Evolutionary conservation across 768 basidiomycete species (phyloP).

Genomic region (Calocera cornea): DNA sequence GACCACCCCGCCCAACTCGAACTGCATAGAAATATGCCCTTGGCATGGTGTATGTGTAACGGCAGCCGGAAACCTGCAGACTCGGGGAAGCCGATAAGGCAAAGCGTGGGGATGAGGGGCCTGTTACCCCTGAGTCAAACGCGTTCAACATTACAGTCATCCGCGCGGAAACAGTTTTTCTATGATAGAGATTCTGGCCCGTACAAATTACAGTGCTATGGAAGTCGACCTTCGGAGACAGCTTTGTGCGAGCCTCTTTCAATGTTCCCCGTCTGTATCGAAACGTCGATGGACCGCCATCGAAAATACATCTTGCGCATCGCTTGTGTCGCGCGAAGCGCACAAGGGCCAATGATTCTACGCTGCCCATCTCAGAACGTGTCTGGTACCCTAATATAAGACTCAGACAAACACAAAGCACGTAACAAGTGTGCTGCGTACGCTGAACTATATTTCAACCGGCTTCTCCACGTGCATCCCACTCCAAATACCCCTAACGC

Average conservation of each 20-base stretch:
- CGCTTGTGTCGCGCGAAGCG: no score
- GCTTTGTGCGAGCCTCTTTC: no score
- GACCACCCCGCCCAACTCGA: conserved; percentile 41
- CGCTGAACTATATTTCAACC: conserved; percentile 30
- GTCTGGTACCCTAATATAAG: no score
- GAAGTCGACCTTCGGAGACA: no score
- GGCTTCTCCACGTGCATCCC: conserved; percentile 70
- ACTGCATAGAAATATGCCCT: conserved; percentile 47
- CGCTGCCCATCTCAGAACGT: no score
- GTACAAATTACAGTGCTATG: neutral
- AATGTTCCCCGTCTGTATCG: no score
- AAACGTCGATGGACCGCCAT: no score
- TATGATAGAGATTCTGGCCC: neutral
- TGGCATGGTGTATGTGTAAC: neutral
- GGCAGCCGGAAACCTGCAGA: neutral
- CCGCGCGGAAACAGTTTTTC: neutral
- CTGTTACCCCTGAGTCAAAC: neutral
- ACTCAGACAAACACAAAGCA: no score
- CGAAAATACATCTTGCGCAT: no score
- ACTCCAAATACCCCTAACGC: conserved; percentile 80
- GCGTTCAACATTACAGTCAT: neutral
- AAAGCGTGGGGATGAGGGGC: neutral
- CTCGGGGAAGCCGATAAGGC: neutral
- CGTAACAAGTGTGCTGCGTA: neutral
- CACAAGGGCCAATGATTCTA: no score